phyloP scores from a whole-genome alignment of 768 basidiomycete genomes.

The Pluteus cervinus region DNA sequence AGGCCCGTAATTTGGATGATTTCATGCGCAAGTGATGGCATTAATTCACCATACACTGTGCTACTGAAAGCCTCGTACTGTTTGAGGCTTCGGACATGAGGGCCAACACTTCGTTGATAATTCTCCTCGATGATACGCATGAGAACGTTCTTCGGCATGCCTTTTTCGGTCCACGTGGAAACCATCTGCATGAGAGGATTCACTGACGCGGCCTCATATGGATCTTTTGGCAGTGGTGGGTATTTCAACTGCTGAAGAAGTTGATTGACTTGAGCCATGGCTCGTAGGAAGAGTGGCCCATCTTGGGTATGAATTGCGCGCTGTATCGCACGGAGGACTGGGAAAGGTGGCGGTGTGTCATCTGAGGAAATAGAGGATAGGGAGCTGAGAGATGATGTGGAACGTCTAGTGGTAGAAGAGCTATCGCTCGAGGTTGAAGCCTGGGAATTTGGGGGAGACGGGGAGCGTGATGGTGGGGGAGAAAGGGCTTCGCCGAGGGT shows the following conservation, averaged over 20 bases:
- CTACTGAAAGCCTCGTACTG: conserved; percentile 81
- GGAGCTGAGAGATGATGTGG: conserved; percentile 26
- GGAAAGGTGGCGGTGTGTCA: conserved; percentile 18
- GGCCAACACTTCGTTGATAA: conserved; percentile 91
- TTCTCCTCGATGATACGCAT: conserved; percentile 83
- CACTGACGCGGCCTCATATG: conserved; percentile 34
- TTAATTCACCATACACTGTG: conserved; percentile 86
- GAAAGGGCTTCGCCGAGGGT: conserved; percentile 35
- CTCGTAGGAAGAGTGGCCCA: conserved; percentile 64
- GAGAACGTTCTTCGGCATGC: conserved; percentile 60
- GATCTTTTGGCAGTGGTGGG: conserved; percentile 47
- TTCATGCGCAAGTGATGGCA: conserved; percentile 76
- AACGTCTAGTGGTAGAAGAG: conserved; percentile 11
- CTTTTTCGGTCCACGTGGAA: conserved; percentile 42
- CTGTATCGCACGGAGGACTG: conserved; percentile 52
- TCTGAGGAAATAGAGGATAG: conserved; percentile 18
- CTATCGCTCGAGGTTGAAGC: conserved; percentile 23
- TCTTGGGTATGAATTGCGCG: conserved; percentile 65
- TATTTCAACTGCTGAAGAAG: conserved; percentile 63
- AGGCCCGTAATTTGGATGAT: conserved; percentile 54
- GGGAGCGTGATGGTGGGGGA: conserved; percentile 29
- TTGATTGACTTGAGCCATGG: conserved; percentile 56
- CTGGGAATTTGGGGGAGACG: conserved; percentile 28
- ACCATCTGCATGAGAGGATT: conserved; percentile 47
- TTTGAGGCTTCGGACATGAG: conserved; percentile 73